A percentile compares a stretch with the other conserved stretches of the same genome.
Conservation (phyloP, 805 yeast genomes). For the Spathaspora gorwiae region DNA sequence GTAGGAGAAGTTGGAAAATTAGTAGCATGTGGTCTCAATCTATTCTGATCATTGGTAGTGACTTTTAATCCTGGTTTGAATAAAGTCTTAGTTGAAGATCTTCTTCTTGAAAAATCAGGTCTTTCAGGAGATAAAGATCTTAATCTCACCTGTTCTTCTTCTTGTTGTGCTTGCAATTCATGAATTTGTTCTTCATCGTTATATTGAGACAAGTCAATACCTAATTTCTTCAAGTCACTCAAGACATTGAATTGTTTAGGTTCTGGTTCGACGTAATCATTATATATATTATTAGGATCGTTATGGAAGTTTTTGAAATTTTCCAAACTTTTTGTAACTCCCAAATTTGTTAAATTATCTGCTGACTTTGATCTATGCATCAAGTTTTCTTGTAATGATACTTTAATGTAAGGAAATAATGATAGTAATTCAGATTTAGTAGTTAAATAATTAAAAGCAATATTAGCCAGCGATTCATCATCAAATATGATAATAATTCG, state of each 20-base stretch:
- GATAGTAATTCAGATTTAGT: constrained; percentile 5
- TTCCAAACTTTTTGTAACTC: constrained; percentile 17
- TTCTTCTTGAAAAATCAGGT: constrained; percentile 14
- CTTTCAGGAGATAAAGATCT: constrained; percentile 1
- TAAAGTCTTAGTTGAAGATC: constrained; percentile 32
- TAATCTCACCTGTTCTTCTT: neutral
- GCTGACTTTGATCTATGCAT: constrained; percentile 29
- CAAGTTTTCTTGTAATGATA: constrained; percentile 36
- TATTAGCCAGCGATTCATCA: constrained; percentile 22
- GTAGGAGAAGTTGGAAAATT: constrained; percentile 20
- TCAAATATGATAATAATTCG: constrained; percentile 36
- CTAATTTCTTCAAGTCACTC: constrained; percentile 25
- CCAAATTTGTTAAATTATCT: constrained; percentile 17
- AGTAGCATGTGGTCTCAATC: neutral
- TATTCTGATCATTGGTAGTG: constrained; percentile 12
- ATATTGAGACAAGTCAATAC: constrained; percentile 24
- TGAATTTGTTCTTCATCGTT: constrained; percentile 19
- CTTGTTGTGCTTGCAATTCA: constrained; percentile 12
- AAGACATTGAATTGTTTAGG: constrained; percentile 28
- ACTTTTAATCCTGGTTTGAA: constrained; percentile 29
- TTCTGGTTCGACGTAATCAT: constrained; percentile 28
- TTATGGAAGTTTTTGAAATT: constrained; percentile 20
- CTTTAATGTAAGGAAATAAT: constrained; percentile 15
- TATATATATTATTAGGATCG: constrained; percentile 5
- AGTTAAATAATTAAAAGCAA: constrained; percentile 19